Conservation (phyloP, 768 basidiomycete genomes). For the Agrocybe chaxingu region DNA sequence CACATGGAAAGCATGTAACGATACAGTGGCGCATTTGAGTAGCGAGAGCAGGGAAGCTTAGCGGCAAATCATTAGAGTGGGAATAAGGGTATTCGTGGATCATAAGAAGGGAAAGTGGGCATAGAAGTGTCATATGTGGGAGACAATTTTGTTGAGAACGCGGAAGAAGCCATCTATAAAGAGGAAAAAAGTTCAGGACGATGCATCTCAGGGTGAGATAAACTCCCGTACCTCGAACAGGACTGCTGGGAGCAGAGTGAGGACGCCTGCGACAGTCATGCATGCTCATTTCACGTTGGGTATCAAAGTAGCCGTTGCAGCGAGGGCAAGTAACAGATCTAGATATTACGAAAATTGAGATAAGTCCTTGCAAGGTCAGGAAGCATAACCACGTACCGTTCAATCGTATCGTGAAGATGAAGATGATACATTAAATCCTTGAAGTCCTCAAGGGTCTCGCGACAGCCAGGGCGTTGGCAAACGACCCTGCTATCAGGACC, state of each 20-base stretch:
- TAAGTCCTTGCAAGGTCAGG: neutral
- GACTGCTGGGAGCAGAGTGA: slow-evolving; percentile 1
- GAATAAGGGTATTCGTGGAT: no score
- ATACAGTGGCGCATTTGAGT: no score
- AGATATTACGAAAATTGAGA: slow-evolving; percentile 1
- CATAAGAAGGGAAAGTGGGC: no score
- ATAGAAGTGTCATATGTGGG: no score
- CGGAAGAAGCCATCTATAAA: neutral
- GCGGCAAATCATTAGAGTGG: no score
- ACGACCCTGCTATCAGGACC: slow-evolving; percentile 26
- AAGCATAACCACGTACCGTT: slow-evolving; percentile 27
- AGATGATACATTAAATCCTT: slow-evolving; percentile 49
- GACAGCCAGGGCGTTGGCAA: slow-evolving; percentile 45
- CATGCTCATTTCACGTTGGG: slow-evolving; percentile 13
- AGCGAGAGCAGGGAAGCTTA: no score
- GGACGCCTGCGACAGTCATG: slow-evolving; percentile 18
- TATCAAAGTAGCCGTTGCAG: slow-evolving; percentile 20
- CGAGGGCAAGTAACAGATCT: slow-evolving; percentile 19
- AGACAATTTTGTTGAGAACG: neutral
- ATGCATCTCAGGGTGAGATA: neutral
- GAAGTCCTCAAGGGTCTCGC: slow-evolving; percentile 36
- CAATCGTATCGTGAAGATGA: slow-evolving; percentile 54
- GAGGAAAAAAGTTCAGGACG: neutral
- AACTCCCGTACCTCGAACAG: slow-evolving; percentile 10
- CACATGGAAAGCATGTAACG: no score